A percentile compares a stretch with the other conserved stretches of the same genome.
Conservation (phyloP, 2,329 filamentous ascomycete genomes). For the Pseudocercospora ulei region DNA sequence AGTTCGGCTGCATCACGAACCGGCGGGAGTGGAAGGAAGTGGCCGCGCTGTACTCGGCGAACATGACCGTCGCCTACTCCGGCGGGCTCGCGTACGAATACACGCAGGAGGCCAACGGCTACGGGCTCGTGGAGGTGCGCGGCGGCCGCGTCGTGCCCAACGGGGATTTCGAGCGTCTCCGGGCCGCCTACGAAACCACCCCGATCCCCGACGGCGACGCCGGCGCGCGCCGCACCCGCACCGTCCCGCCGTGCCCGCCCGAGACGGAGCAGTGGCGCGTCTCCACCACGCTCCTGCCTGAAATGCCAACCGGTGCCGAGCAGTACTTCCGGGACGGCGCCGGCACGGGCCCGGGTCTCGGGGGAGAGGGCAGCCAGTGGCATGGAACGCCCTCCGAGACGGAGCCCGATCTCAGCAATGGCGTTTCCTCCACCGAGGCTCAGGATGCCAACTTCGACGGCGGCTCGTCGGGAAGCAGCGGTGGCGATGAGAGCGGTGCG, state of each 20-base stretch:
- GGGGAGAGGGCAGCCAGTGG: constrained; percentile 41
- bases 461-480: constrained; percentile 16
- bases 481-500: constrained; percentile 23
- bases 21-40: constrained; percentile 74
- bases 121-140: constrained; percentile 64
- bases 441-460: constrained; percentile 20
- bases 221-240: constrained; percentile 43
- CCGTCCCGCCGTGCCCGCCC: constrained; percentile 48
- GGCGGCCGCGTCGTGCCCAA: constrained; percentile 47
- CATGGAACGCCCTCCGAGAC: constrained; percentile 44
- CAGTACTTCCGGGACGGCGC: constrained; percentile 51
- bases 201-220: constrained; percentile 49
- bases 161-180: constrained; percentile 53
- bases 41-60: constrained; percentile 60
- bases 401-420: constrained; percentile 36
- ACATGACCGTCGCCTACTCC: constrained; percentile 87
- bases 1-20: constrained; percentile 82
- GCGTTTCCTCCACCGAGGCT: constrained; percentile 19
- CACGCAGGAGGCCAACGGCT: constrained; percentile 66
- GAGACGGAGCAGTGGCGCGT: constrained; percentile 50
- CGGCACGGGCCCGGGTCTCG: constrained; percentile 48
- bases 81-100: constrained; percentile 95
- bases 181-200: constrained; percentile 44
- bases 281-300: constrained; percentile 43
- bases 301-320: constrained; percentile 47